Evolutionary conservation across 108 stramenopile species (phyloP), one percentile per base, ranked within the genome.

Genomic region (Cyclotella baltica): DNA sequence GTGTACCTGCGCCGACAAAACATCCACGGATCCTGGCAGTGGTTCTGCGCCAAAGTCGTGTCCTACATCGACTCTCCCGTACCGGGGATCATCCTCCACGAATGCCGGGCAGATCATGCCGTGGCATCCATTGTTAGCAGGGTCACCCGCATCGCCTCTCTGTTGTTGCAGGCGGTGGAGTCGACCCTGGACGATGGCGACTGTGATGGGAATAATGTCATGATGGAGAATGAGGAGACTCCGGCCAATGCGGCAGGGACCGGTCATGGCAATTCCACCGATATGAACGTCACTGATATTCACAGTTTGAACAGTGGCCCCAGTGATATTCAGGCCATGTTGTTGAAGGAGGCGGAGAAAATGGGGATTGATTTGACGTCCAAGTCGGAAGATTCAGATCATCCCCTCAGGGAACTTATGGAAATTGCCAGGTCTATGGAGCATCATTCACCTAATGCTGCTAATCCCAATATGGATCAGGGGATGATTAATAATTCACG

Each of bases 21-120:
- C 22, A 68, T 86, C 23, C 86, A 89, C 23, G 91, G 88, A 1
- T 88, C 88, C 13, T 93, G 89, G 89, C 66, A 92, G 57, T 95
- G 92, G 92, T 76, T 95, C 20, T 72, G 68, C 9, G 83, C 87
- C 11, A 90, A 87, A 70, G 92, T 91, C 27, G 88, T 90, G 25
- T 88, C 88, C 20, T 90, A 88, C 65, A 88, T 88, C 34, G 87
- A 87, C 30, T 78, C 88, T 29, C 91, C 92, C 0, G 88, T 95
- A 23, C 88, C 87, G 4, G 92, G 88, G 0, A 83, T 95, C 22
- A 90, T 91, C 18, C 19, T 93, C 20, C 63, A 81, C 29, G 93
- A 94, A 72, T 43, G 65, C 20, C 30, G 50, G 0, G 85, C 79
- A 11, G 79, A 91, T 67, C 67, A 81, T 67, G 76, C 53, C 34